Evolutionary conservation across 148 eudicot species (phyloP).

Genomic region (Chenopodium album): DNA sequence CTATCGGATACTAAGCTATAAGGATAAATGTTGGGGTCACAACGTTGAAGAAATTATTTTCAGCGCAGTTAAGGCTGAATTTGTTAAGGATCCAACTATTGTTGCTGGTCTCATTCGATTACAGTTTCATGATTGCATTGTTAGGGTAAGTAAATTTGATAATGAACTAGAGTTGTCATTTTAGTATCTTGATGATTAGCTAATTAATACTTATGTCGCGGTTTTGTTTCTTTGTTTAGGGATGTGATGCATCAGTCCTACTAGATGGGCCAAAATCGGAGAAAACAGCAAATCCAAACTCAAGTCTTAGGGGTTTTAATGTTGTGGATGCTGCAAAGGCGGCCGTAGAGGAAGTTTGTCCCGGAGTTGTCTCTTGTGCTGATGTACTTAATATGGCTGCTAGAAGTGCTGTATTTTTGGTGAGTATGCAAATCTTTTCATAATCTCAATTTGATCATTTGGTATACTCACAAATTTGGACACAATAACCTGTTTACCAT

Average conservation of each 20-base stretch:
- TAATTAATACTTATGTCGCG: neutral
- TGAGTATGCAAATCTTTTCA: constrained; percentile 20
- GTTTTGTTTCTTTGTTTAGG: constrained; percentile 27
- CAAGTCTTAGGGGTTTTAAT: constrained; percentile 44
- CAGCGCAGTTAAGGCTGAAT: constrained; percentile 25
- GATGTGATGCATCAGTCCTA: constrained; percentile 69
- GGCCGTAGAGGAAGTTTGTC: constrained; percentile 44
- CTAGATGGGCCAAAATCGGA: constrained; percentile 49
- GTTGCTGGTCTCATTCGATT: constrained; percentile 48
- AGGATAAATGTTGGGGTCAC: constrained; percentile 40
- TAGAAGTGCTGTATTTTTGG: constrained; percentile 46
- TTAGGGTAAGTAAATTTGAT: constrained; percentile 31
- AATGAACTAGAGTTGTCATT: too few relatives aligned
- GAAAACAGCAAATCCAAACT: constrained; percentile 47
- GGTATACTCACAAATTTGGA: too few relatives aligned
- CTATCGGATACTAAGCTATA: constrained; percentile 48
- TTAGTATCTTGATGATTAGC: too few relatives aligned
- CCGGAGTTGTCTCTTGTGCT: constrained; percentile 63
- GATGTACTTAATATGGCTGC: constrained; percentile 56
- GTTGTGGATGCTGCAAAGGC: constrained; percentile 49
- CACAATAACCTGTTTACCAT: too few relatives aligned
- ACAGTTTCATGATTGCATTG: constrained; percentile 64
- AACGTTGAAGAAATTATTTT: constrained; percentile 45
- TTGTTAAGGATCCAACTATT: constrained; percentile 28
- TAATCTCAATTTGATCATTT: too few relatives aligned